phyloP scores from a whole-genome alignment of 176 grass and related monocot species.

The Elymus sibiricus region DNA sequence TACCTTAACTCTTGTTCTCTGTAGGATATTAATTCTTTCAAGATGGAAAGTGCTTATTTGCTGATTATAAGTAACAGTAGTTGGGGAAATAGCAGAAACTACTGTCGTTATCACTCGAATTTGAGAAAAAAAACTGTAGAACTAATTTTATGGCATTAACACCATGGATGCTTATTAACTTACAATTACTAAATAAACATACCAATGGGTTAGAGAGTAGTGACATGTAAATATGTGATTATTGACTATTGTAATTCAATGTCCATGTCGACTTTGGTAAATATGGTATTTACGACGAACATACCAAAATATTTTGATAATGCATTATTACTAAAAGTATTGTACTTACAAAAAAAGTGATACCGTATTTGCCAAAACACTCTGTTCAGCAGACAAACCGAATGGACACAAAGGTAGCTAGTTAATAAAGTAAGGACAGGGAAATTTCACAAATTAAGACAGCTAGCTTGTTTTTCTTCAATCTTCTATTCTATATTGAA shows the following conservation, averaged over 20 bases:
- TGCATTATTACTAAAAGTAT: too few relatives aligned
- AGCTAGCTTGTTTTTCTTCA: neutral
- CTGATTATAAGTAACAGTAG: neutral
- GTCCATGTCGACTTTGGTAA: neutral
- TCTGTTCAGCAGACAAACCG: neutral
- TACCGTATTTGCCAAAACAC: neutral
- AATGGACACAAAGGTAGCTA: neutral
- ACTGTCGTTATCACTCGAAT: neutral
- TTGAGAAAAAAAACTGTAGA: neutral
- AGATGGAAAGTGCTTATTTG: neutral
- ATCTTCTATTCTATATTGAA: neutral
- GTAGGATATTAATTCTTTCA: neutral
- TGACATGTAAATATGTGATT: neutral
- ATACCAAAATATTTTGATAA: too few relatives aligned
- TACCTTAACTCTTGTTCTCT: neutral
- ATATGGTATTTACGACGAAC: too few relatives aligned
- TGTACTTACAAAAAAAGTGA: too few relatives aligned
- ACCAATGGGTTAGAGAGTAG: neutral
- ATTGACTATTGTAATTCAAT: neutral
- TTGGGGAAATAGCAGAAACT: neutral
- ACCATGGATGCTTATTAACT: neutral
- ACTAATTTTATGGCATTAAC: neutral
- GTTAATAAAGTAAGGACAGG: neutral
- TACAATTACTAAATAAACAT: neutral
- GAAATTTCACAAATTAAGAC: neutral